These are phyloP conservation scores for Lactarius evosmus DNA, from an alignment of 768 basidiomycete genomes.

Conservation along the genomic window DNA sequence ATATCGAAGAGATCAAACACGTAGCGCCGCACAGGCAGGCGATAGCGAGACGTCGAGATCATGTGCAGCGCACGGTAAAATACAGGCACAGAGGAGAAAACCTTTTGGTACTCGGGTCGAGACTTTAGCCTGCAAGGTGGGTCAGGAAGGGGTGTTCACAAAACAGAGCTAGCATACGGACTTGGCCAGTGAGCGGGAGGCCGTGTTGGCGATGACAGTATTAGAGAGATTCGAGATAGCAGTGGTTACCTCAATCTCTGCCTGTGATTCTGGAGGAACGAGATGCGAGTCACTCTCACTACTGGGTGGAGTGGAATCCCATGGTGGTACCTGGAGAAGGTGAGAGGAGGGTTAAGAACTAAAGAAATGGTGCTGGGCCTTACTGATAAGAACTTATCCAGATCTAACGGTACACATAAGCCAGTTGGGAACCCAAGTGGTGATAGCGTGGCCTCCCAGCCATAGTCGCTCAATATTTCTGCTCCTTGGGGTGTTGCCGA, in stretches of 20 bases:
- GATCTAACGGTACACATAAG: conserved; percentile 82
- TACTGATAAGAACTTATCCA: conserved; percentile 78
- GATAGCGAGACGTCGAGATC: conserved; percentile 86
- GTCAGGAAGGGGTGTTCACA: conserved; percentile 10
- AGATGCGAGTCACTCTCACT: conserved; percentile 45
- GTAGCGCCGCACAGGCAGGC: conserved; percentile 88
- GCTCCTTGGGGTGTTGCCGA: conserved; percentile 90
- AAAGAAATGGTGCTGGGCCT: conserved; percentile 31
- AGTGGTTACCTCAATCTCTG: conserved; percentile 80
- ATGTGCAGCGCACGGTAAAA: conserved; percentile 84
- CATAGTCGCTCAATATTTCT: conserved; percentile 87
- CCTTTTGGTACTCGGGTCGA: conserved; percentile 64
- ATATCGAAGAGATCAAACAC: conserved; percentile 91
- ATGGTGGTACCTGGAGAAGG: conserved; percentile 61
- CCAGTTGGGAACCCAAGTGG: conserved; percentile 87
- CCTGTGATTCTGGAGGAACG: conserved; percentile 59
- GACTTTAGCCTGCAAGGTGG: conserved; percentile 63
- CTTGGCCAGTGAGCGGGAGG: conserved; percentile 87
- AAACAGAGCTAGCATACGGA: conserved; percentile 36
- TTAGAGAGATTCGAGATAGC: conserved; percentile 94
- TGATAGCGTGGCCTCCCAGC: conserved; percentile 89
- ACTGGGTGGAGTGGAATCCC: conserved; percentile 44
- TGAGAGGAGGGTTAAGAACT: conserved; percentile 4
- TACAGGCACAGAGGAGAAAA: conserved; percentile 75
- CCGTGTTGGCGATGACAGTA: conserved; percentile 92